Conservation (phyloP, 2,329 filamentous ascomycete genomes). For the Diatrype stigma region DNA sequence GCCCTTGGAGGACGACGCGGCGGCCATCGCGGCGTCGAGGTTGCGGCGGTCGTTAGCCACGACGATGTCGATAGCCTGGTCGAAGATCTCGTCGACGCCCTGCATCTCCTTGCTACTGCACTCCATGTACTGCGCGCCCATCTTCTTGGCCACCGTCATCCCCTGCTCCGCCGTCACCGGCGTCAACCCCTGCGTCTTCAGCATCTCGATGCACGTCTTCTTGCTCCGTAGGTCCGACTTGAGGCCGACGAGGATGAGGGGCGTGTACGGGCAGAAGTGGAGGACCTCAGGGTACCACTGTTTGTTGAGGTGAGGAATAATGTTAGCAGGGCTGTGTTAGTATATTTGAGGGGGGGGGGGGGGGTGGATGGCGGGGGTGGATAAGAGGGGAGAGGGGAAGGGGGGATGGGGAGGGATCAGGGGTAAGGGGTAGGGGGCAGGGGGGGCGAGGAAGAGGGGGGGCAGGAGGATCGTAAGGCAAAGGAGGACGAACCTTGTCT, state of each 20-base stretch:
- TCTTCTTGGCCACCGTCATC: slow-evolving; percentile 80
- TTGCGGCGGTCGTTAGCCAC: slow-evolving; percentile 74
- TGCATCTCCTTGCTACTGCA: slow-evolving; percentile 98
- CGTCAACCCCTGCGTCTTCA: slow-evolving; percentile 95
- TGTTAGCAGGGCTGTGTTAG: slow-evolving; percentile 24
- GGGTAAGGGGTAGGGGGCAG: slow-evolving; percentile 2
- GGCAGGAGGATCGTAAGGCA: too few species aligned
- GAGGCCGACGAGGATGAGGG: slow-evolving; percentile 89
- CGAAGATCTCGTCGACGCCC: slow-evolving; percentile 95
- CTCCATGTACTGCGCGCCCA: slow-evolving; percentile 95
- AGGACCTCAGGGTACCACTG: slow-evolving; percentile 99
- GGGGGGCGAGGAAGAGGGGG: background rate
- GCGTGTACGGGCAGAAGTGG: slow-evolving; percentile 97
- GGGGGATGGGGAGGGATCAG: background rate
- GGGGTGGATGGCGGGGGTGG: background rate
- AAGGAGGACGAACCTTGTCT: slow-evolving; percentile 72
- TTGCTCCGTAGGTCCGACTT: slow-evolving; percentile 96
- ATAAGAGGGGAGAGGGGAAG: background rate
- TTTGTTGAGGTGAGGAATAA: background rate
- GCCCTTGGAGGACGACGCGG: slow-evolving; percentile 27
- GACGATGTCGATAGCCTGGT: slow-evolving; percentile 83
- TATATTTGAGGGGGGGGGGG: background rate
- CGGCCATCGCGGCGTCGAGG: slow-evolving; percentile 45
- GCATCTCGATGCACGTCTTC: slow-evolving; percentile 94
- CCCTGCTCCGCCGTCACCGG: slow-evolving; percentile 92